These are phyloP conservation scores for Cladosporium sp. DNA, from an alignment of 2,329 filamentous ascomycete genomes.

Conservation along the genomic window DNA sequence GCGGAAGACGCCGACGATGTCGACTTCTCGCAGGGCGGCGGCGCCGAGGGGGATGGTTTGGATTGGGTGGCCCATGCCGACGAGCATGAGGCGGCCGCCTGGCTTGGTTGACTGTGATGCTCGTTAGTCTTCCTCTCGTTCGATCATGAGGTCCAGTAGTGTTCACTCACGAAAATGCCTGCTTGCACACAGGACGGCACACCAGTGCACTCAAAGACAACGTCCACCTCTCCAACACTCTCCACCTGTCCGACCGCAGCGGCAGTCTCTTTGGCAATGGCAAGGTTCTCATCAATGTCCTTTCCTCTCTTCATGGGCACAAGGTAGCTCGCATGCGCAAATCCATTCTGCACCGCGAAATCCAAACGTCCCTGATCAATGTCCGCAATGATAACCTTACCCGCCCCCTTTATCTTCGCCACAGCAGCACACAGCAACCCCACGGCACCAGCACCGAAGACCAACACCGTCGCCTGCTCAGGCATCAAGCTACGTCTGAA, in stretches of 20 bases:
- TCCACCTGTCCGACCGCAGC: slow-evolving; percentile 37
- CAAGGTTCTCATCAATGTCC: slow-evolving; percentile 51
- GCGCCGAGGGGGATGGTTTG: slow-evolving; percentile 70
- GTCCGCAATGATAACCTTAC: slow-evolving; percentile 56
- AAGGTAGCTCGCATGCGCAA: slow-evolving; percentile 43
- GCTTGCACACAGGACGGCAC: slow-evolving; percentile 72
- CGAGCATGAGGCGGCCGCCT: slow-evolving; percentile 69
- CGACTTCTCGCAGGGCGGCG: slow-evolving; percentile 69
- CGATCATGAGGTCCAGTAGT: neutral
- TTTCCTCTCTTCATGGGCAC: slow-evolving; percentile 45
- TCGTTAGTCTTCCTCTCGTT: neutral
- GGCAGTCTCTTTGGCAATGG: slow-evolving; percentile 49
- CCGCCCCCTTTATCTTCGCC: slow-evolving; percentile 50
- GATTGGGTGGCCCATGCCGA: slow-evolving; percentile 75
- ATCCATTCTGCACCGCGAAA: slow-evolving; percentile 51
- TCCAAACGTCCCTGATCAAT: slow-evolving; percentile 54
- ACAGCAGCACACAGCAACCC: slow-evolving; percentile 57
- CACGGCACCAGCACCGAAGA: slow-evolving; percentile 60
- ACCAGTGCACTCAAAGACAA: slow-evolving; percentile 73
- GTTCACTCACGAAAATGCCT: slow-evolving; percentile 58
- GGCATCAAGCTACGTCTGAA: slow-evolving; percentile 50
- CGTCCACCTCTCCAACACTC: slow-evolving; percentile 55
- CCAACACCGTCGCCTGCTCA: slow-evolving; percentile 46
- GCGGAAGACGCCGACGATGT: slow-evolving; percentile 71
- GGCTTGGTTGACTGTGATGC: slow-evolving; percentile 28